Conservation (phyloP, 495 filamentous ascomycete genomes). For the Aspergillus asperescens region DNA sequence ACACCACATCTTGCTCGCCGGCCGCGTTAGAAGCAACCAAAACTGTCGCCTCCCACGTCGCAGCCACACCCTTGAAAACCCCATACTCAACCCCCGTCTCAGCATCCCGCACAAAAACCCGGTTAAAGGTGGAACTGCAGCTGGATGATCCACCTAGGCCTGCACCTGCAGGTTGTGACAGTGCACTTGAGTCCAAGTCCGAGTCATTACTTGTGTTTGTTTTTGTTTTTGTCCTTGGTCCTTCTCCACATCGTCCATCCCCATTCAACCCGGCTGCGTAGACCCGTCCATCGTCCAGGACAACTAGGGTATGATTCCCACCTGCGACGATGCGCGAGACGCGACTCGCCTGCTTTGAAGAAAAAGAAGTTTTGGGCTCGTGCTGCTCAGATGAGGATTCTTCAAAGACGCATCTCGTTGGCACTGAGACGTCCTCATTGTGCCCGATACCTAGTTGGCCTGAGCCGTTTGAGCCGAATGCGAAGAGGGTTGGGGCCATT, state of each 20-base stretch:
- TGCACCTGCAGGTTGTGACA: no score
- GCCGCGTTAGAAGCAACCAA: constrained; percentile 36
- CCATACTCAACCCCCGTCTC: constrained; percentile 10
- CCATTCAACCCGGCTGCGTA: constrained; percentile 59
- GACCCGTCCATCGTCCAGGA: constrained; percentile 51
- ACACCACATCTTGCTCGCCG: constrained; percentile 42
- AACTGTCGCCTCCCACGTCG: constrained; percentile 71
- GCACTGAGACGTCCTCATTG: constrained; percentile 63
- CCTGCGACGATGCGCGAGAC: constrained; percentile 57
- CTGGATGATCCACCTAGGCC: no score
- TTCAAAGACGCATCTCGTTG: constrained; percentile 54
- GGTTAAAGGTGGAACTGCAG: constrained; percentile 23
- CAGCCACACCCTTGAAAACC: constrained; percentile 45
- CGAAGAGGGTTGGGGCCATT: constrained; percentile 51
- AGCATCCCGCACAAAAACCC: constrained; percentile 20
- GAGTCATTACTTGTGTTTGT: not conserved
- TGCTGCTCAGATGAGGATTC: not conserved
- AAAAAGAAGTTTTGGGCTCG: no score
- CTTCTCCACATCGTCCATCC: constrained; percentile 41
- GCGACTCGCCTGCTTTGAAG: no score
- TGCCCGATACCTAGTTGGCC: constrained; percentile 82
- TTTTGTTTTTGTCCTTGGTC: not conserved
- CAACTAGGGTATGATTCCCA: constrained; percentile 81
- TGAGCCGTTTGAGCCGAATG: constrained; percentile 88
- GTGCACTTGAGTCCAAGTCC: constrained; percentile 5